These are phyloP conservation scores for Pyrus hybrid DNA, from an alignment of 331 rosid genomes.

Conservation along the genomic window DNA sequence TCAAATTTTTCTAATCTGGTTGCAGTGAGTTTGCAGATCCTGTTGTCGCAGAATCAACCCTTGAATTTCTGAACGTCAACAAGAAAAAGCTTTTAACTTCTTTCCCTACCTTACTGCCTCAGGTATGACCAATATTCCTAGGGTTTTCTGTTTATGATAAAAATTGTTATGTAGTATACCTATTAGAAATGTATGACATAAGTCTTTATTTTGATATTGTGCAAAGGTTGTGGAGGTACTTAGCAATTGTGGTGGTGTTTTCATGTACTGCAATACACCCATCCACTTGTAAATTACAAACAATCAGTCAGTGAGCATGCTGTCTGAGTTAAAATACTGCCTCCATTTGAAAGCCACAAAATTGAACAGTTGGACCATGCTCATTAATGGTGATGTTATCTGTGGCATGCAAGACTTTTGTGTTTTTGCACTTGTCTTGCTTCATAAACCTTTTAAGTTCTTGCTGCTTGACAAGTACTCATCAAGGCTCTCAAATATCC, in stretches of 20 bases:
- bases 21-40: slow-evolving; percentile 97
- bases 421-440: background rate
- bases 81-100: slow-evolving; percentile 56
- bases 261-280: background rate
- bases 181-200: background rate
- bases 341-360: background rate
- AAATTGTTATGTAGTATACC: background rate
- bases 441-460: background rate
- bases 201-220: background rate
- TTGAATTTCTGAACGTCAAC: slow-evolving; percentile 69
- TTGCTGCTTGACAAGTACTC: background rate
- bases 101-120: slow-evolving; percentile 83
- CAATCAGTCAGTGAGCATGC: background rate
- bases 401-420: background rate
- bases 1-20: slow-evolving; percentile 16
- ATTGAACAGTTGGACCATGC: background rate
- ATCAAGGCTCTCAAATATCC: background rate
- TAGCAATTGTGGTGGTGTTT: background rate
- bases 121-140: slow-evolving; percentile 41
- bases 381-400: background rate
- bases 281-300: background rate
- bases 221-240: background rate
- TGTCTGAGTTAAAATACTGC: background rate
- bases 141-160: slow-evolving; percentile 1
- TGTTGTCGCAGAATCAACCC: slow-evolving; percentile 70